phyloP scores from a whole-genome alignment of 192 early-diverging fungal species.

The Spinellus fusiger region DNA sequence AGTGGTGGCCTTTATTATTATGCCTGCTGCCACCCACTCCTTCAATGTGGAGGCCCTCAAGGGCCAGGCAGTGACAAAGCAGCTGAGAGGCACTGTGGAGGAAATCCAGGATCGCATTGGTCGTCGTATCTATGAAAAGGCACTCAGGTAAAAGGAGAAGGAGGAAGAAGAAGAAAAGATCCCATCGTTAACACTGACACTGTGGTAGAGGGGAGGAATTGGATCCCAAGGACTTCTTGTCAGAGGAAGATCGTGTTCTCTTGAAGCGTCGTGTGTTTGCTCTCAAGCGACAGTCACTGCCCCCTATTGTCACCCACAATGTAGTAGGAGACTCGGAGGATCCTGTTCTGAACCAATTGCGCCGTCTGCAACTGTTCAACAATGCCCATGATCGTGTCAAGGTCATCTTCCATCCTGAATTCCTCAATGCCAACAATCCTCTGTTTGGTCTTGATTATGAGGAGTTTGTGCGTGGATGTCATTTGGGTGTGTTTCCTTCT shows the following conservation, averaged over 20 bases:
- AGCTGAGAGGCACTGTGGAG: constrained; percentile 81
- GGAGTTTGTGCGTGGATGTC: constrained; percentile 96
- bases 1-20: constrained; percentile 94
- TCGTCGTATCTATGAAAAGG: constrained; percentile 83
- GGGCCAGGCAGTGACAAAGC: constrained; percentile 95
- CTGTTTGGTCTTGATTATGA: constrained; percentile 93
- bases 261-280: constrained; percentile 95
- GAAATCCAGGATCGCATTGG: constrained; percentile 83
- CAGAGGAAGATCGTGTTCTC: constrained; percentile 78
- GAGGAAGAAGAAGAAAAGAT: neutral
- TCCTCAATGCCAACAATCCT: constrained; percentile 92
- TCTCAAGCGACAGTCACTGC: constrained; percentile 79
- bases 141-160: constrained; percentile 26
- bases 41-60: constrained; percentile 96
- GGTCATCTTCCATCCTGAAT: constrained; percentile 98
- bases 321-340: constrained; percentile 82
- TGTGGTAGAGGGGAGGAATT: constrained; percentile 70
- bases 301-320: constrained; percentile 98
- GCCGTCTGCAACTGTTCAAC: constrained; percentile 82
- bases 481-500: constrained; percentile 93
- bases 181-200: neutral
- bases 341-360: constrained; percentile 80
- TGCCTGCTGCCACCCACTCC: constrained; percentile 86
- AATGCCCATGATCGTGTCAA: constrained; percentile 88
- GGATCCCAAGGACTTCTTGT: constrained; percentile 61